A percentile compares a stretch with the other conserved stretches of the same genome.
Evolutionary conservation across 2,329 filamentous ascomycete genomes (phyloP).

Genomic region (Pseudogymnoascus sp.): DNA sequence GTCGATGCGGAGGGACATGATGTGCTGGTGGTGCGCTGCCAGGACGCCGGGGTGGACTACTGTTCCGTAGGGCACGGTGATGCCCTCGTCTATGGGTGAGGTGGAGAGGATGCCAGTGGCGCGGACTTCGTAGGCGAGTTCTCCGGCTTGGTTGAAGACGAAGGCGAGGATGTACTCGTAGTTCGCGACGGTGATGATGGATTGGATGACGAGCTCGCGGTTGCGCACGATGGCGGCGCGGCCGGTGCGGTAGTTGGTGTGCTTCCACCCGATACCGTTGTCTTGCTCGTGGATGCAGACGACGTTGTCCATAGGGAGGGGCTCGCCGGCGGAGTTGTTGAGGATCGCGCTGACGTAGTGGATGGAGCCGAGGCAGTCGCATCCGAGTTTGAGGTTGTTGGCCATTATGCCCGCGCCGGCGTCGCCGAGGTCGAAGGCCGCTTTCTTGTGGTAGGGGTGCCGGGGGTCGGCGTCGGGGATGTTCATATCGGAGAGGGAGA

Average conservation of each 20-base stretch:
- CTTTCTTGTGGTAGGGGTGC: constrained; percentile 62
- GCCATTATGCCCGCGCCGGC: constrained; percentile 60
- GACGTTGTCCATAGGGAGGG: constrained; percentile 56
- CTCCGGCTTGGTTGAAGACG: constrained; percentile 65
- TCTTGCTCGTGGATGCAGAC: constrained; percentile 68
- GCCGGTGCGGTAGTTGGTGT: constrained; percentile 62
- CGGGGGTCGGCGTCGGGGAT: constrained; percentile 58
- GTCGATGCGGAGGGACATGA: constrained; percentile 62
- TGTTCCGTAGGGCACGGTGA: constrained; percentile 60
- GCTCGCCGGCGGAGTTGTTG: constrained; percentile 52
- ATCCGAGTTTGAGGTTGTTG: constrained; percentile 63
- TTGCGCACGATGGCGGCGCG: constrained; percentile 57
- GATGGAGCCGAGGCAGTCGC: constrained; percentile 64
- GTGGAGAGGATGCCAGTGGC: constrained; percentile 64
- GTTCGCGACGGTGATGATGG: constrained; percentile 65
- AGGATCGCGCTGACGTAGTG: constrained; percentile 58
- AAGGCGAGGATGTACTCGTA: constrained; percentile 70
- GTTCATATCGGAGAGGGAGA: constrained; percentile 59
- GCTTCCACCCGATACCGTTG: constrained; percentile 60
- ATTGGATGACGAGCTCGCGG: constrained; percentile 60
- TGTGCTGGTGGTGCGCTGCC: constrained; percentile 68
- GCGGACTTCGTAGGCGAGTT: constrained; percentile 60
- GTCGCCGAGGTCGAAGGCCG: constrained; percentile 65
- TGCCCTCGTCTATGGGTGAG: constrained; percentile 58
- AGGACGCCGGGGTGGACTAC: constrained; percentile 64